These are phyloP conservation scores for Neonectria neomacrospora DNA, from an alignment of 2,329 filamentous ascomycete species.

Conservation along the genomic window DNA sequence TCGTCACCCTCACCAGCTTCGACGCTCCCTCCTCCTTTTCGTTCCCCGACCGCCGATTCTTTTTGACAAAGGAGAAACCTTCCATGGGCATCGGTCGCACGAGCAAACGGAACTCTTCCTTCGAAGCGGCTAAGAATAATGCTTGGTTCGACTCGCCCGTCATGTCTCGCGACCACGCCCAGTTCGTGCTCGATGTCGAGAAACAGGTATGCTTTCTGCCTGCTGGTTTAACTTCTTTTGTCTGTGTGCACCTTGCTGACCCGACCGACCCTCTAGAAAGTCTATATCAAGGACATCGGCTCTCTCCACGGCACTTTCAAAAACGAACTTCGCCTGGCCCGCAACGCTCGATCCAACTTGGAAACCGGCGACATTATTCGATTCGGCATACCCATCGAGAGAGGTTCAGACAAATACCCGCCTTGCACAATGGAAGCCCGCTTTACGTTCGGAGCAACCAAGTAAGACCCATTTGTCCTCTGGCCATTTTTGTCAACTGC, in stretches of 20 bases:
- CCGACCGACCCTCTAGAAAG: slow-evolving; percentile 49
- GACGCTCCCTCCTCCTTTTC: slow-evolving; percentile 34
- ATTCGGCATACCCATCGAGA: slow-evolving; percentile 52
- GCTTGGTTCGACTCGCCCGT: slow-evolving; percentile 77
- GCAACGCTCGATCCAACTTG: slow-evolving; percentile 34
- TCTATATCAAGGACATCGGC: slow-evolving; percentile 58
- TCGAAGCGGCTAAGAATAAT: slow-evolving; percentile 60
- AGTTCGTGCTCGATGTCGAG: slow-evolving; percentile 57
- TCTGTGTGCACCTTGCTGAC: slow-evolving; percentile 33
- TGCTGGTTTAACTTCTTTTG: slow-evolving; percentile 3
- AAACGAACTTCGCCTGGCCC: slow-evolving; percentile 48
- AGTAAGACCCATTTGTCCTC: slow-evolving; percentile 34
- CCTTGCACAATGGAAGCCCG: slow-evolving; percentile 52
- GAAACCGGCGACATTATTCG: slow-evolving; percentile 47
- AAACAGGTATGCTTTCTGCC: slow-evolving; percentile 53
- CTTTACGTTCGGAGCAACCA: slow-evolving; percentile 43
- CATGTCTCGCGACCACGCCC: slow-evolving; percentile 76
- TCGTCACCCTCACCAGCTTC: slow-evolving; percentile 46
- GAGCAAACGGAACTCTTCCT: slow-evolving; percentile 52
- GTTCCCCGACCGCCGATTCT: slow-evolving; percentile 44
- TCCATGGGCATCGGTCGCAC: slow-evolving; percentile 56
- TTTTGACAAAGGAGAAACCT: slow-evolving; percentile 47
- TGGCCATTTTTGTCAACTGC: neutral
- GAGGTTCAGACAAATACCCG: slow-evolving; percentile 49
- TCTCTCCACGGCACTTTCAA: slow-evolving; percentile 66